phyloP scores from a whole-genome alignment of 306 rosid genomes.

The Pyrus communis region DNA sequence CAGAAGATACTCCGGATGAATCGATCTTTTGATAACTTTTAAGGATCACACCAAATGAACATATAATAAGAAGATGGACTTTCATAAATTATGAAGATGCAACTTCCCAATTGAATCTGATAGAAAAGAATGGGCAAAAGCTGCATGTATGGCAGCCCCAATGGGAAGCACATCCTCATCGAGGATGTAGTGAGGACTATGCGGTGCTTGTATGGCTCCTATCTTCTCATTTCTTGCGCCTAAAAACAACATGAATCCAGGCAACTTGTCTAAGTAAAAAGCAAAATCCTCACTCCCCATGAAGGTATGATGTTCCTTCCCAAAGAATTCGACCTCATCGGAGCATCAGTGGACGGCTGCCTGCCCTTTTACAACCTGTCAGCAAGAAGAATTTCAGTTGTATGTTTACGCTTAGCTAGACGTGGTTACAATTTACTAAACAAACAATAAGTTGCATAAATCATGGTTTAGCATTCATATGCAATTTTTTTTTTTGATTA shows the following conservation, averaged over 20 bases:
- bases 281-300: conserved; percentile 95
- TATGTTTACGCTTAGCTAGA: too few species aligned
- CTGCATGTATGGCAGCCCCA: conserved; percentile 77
- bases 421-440: too few species aligned
- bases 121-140: conserved; percentile 64
- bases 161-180: conserved; percentile 70
- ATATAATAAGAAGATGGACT: not conserved
- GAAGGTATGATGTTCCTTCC: conserved; percentile 16
- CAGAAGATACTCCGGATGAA: too few species aligned
- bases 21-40: too few species aligned
- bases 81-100: conserved; percentile 5
- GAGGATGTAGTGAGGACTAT: conserved; percentile 48
- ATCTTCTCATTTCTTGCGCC: conserved; percentile 54
- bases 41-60: not conserved
- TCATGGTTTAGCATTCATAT: too few species aligned
- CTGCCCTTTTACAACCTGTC: conserved; percentile 60
- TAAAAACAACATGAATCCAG: conserved; percentile 56
- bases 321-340: conserved; percentile 36
- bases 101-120: conserved; percentile 36
- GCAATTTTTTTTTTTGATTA: too few species aligned
- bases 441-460: too few species aligned
- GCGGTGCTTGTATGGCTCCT: conserved; percentile 51
- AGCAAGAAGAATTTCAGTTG: not conserved
- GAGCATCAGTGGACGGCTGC: conserved; percentile 67
- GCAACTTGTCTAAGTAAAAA: conserved; percentile 62